Conservation (phyloP, 768 basidiomycete species). For the Amylocystis lapponica region DNA sequence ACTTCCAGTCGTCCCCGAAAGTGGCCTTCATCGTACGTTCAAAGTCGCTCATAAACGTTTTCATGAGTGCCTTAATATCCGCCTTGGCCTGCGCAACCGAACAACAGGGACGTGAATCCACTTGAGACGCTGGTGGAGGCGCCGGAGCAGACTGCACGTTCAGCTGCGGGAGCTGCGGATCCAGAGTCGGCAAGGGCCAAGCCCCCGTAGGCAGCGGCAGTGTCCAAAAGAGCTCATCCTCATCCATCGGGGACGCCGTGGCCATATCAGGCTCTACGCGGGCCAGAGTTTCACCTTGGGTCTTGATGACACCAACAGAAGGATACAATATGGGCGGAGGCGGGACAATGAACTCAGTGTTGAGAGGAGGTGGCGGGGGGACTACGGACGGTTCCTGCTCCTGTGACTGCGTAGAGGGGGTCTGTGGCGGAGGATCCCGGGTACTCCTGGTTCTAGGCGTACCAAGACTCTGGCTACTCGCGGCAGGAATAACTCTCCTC, state of each 20-base stretch:
- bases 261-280: not conserved
- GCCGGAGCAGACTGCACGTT: no score
- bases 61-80: constrained; percentile 13
- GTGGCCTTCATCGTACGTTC: constrained; percentile 12
- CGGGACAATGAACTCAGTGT: constrained; percentile 10
- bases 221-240: no score
- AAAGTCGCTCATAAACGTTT: constrained; percentile 13
- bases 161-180: not conserved
- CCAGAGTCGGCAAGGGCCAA: not conserved
- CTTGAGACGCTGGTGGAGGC: no score
- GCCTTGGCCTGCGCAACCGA: constrained; percentile 12
- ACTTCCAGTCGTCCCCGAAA: constrained; percentile 15
- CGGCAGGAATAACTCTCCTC: no score
- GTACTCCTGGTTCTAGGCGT: no score
- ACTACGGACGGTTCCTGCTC: not conserved
- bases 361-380: not conserved
- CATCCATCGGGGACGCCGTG: no score
- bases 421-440: no score
- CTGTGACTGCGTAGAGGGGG: not conserved
- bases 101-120: constrained; percentile 13
- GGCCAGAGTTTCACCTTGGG: not conserved
- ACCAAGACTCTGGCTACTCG: no score
- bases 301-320: not conserved
- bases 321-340: constrained; percentile 14
- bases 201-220: no score